These are phyloP conservation scores for Paraphaeosphaeria sporulosa DNA, from an alignment of 2,329 filamentous ascomycete genomes.

Conservation along the genomic window DNA sequence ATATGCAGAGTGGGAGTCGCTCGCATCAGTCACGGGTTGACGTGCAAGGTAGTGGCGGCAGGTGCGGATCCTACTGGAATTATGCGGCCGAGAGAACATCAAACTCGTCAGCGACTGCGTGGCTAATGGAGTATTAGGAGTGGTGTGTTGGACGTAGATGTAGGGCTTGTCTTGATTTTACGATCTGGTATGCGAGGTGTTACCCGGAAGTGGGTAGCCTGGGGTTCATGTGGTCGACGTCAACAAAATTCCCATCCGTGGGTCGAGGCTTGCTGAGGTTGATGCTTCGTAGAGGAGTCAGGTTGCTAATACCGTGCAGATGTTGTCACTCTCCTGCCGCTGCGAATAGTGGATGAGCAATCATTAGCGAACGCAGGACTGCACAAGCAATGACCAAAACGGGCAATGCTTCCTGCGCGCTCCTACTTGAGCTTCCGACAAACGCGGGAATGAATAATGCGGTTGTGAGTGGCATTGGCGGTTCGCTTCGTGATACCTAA, in stretches of 20 bases:
- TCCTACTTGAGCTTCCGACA: neutral
- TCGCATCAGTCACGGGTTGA: neutral
- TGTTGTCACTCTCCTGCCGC: too few species aligned
- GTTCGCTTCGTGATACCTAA: too few species aligned
- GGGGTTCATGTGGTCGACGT: neutral
- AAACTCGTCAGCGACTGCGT: neutral
- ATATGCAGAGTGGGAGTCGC: neutral
- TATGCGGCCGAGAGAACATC: too few species aligned
- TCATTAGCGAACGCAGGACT: neutral
- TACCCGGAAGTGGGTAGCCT: neutral
- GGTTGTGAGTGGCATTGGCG: neutral
- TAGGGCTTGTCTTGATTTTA: too few species aligned
- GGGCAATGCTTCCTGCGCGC: neutral
- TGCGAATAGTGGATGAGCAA: constrained; percentile 3
- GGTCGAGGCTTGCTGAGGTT: neutral
- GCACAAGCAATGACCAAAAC: neutral
- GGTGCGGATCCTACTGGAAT: too few species aligned
- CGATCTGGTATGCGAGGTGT: neutral
- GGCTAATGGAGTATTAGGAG: too few species aligned
- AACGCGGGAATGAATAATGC: neutral
- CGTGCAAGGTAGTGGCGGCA: too few species aligned
- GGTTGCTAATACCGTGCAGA: too few species aligned
- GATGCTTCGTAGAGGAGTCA: neutral
- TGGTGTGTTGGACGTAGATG: too few species aligned
- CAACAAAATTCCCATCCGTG: neutral